Evolutionary conservation across 164 flowering plant species (phyloP).

Genomic region (Buxus sempervirens): DNA sequence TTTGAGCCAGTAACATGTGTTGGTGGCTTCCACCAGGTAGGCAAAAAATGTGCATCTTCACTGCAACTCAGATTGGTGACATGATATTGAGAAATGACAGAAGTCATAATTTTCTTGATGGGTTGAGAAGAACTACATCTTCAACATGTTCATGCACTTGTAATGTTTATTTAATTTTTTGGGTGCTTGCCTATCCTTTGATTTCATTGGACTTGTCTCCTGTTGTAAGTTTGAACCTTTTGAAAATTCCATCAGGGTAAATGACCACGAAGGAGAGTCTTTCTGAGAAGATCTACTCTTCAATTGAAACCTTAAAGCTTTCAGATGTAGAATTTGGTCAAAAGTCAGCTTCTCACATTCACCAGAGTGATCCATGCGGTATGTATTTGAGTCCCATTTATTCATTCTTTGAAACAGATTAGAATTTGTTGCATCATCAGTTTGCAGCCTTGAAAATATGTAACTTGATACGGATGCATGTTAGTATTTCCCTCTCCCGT

Average conservation of each 20-base stretch:
- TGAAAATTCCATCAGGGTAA: not conserved
- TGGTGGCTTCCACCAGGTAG: not conserved
- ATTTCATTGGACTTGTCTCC: not conserved
- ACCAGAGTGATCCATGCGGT: constrained; percentile 9
- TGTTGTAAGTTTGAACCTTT: not conserved
- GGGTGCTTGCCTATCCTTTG: too few species aligned
- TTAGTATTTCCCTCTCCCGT: too few species aligned
- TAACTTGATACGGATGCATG: not conserved
- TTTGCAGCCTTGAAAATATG: not conserved
- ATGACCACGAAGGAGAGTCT: constrained; percentile 6
- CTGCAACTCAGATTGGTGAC: not conserved
- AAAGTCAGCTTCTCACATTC: not conserved
- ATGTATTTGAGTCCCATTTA: not conserved
- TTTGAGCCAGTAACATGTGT: not conserved
- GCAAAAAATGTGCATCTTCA: not conserved
- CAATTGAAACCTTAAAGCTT: constrained; percentile 7
- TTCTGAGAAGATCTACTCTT: constrained; percentile 19
- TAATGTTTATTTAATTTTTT: not conserved
- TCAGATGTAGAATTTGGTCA: constrained; percentile 6
- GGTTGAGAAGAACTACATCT: not conserved
- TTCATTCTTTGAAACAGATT: not conserved
- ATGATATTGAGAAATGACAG: not conserved
- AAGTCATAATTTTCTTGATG: not conserved
- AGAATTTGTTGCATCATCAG: not conserved
- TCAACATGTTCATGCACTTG: not conserved